Evolutionary conservation across 768 basidiomycete genomes (phyloP).

Genomic region (Candolleomyces aberdarensis): DNA sequence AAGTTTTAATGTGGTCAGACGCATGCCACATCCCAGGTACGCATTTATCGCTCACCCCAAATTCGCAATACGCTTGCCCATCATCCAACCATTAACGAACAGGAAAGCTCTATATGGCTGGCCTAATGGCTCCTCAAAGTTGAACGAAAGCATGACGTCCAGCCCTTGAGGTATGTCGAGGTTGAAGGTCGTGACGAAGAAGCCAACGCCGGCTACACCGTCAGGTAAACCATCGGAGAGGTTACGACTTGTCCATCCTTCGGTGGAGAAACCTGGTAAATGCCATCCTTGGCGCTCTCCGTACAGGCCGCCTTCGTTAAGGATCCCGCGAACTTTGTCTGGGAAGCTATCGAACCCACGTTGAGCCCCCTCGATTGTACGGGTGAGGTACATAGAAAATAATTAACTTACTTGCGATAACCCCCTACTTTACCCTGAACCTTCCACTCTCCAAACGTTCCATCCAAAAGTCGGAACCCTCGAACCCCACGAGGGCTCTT

Average conservation of each 20-base stretch:
- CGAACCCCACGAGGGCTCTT: conserved; percentile 79
- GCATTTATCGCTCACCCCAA: conserved; percentile 47
- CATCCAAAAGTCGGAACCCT: conserved; percentile 64
- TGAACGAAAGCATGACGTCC: conserved; percentile 73
- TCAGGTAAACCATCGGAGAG: conserved; percentile 58
- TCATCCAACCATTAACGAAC: conserved; percentile 89
- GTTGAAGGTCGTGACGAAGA: conserved; percentile 75
- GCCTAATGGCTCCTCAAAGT: conserved; percentile 54
- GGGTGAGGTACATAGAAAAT: background rate
- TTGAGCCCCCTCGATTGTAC: too few relatives aligned
- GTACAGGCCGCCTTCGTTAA: conserved; percentile 72
- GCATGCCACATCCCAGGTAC: too few relatives aligned
- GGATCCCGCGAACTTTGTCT: conserved; percentile 57
- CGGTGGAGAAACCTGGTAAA: conserved; percentile 65
- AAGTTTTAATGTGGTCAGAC: too few relatives aligned
- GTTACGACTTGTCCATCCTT: conserved; percentile 55
- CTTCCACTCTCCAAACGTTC: conserved; percentile 61
- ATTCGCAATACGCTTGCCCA: conserved; percentile 78
- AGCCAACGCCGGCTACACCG: conserved; percentile 66
- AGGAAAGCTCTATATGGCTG: conserved; percentile 71
- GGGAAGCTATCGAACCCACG: conserved; percentile 47
- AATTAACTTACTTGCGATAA: conserved; percentile 47
- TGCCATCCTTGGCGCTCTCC: conserved; percentile 74
- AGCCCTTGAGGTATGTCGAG: conserved; percentile 53
- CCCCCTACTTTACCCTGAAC: conserved; percentile 79